Evolutionary conservation across 2,329 filamentous ascomycete species (phyloP).

Genomic region (Neofusicoccum parvum): DNA sequence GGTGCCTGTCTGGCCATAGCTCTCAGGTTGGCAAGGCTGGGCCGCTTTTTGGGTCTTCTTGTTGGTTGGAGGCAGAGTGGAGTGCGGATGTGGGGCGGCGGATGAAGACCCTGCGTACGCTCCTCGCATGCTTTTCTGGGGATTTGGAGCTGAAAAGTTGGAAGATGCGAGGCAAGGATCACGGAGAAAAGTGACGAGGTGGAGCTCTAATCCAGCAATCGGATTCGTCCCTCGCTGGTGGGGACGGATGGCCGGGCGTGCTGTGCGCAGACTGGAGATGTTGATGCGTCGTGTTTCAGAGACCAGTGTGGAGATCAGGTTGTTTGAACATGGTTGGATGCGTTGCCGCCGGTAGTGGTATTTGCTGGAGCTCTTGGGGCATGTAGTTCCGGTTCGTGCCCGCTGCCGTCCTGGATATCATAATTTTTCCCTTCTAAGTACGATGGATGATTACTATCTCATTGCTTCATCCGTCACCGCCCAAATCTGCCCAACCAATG

Average conservation of each 20-base stretch:
- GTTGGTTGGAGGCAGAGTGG: not conserved
- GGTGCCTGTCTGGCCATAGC: not conserved
- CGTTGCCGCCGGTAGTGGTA: not conserved
- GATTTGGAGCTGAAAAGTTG: not conserved
- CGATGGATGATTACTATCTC: not conserved
- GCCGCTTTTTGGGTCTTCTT: not conserved
- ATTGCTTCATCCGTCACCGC: not conserved
- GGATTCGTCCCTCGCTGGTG: slow-evolving; percentile 11
- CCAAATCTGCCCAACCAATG: not conserved
- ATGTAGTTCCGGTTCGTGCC: not conserved
- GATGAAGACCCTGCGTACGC: not conserved
- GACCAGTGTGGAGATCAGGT: not conserved
- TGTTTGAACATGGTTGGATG: not conserved
- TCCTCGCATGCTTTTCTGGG: not conserved
- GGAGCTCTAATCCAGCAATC: slow-evolving; percentile 9
- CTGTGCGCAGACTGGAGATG: slow-evolving; percentile 2
- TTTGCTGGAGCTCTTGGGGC: not conserved
- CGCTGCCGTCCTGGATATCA: not conserved
- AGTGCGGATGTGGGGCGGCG: not conserved
- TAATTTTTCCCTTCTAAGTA: not conserved
- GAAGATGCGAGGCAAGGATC: slow-evolving; percentile 13
- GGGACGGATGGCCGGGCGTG: not conserved
- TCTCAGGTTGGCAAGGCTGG: slow-evolving; percentile 1
- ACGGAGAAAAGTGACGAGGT: slow-evolving; percentile 7
- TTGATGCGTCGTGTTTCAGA: slow-evolving; percentile 7